Base-by-base conservation (phyloP, 176 grass and related monocot species). In the Raddia distichophylla region DNA sequence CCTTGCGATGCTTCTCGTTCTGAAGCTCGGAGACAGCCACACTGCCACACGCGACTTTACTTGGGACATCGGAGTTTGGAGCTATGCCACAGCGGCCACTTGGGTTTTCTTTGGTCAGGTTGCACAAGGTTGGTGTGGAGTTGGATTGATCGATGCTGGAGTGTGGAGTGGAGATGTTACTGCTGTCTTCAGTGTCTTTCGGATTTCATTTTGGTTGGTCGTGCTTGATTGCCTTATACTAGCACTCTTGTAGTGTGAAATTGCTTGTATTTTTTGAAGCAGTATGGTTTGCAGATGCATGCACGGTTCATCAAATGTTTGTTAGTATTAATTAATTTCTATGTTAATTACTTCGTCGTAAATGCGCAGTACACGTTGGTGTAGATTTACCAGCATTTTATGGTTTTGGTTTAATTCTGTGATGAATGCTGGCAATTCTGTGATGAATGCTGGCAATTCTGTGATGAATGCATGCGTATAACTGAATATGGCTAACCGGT, bases 1-100 rank as follows among this genome's bases (percentile, higher is more conserved):
- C 37, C 64, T 80, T 8, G 69, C 78, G 64, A 68, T 59, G 40
- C 65, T 59, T 47, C 37, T 60, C 52, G 22, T 20, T 69, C n/a
- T 18, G 2, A 35, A 35, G 55, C 46, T 48, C 35, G 32, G 45
- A 50, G 59, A 64, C 56, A 40, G 4, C 37, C 4, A 40, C 37
- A 64, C 56, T 3, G 4, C 37, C 4, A 40, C 37, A 42, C 62
- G 17, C 45, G n/a, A 20, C 56, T 46, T 60, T 53, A 54, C 33
- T 52, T 64, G 43, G 53, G 27, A 10, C 20, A 55, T 67, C 4
- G 37, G 37, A 40, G 4, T 40, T 40, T 40, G 37, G 37, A 40
- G 4, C 37, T 40, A 40, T 40, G 37, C 37, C 37, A 40, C 37
- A 3, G 71, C 61, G 37, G 46, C 18, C 61, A 54, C 27, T 27